Base-by-base conservation (phyloP, 148 eudicot species). In the Rhododendron henanense region DNA sequence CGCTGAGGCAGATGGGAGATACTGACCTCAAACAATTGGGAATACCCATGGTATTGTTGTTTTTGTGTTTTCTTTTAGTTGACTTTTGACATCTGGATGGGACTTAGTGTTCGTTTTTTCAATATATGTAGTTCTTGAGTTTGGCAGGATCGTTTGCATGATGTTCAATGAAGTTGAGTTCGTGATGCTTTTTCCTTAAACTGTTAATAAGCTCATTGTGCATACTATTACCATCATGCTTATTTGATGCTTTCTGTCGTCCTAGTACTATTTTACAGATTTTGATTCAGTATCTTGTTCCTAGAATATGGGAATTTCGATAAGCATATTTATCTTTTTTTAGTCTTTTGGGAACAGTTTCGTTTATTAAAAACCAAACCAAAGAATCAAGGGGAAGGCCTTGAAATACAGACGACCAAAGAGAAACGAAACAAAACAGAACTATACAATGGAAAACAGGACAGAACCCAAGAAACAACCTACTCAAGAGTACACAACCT, bases 1-100 rank as follows among this genome's bases (percentile, higher is more conserved):
- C 76, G 39, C 41, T 71, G 76, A 71, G 76, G 76, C 76, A 71
- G 76, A 71, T 71, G 76, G 76, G 76, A 71, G 76, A 71, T 28
- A 14, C 5, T 31, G 76, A 71, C 76, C 76, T 71, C 76, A 33
- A 71, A 31, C 76, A 71, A 15, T 15, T 71, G 76, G 76, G 76
- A 71, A 71, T 71, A 31, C 76, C 76, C 41, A 71, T 71, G 76
- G 76, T 71, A 71, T 33, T 31, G 35, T 69, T 69, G 39, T 33
- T 71, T 33, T 71, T 71, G 33, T 28, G 39, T 69, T 69, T 28
- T 39, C 75, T 69, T 13, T 11, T 69, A 28, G 75, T 71, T 33
- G 76, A 33, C 19, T 13, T 71, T 71, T 71, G 76, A 14, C 41
- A 71, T 33, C 21, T 71, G 39, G 19, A 25, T 10, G 35, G n/a